Percentiles rank a stretch among this genome's conserved stretches.
These are phyloP conservation scores for Betula pendula DNA, from an alignment of 306 rosid genomes.

Conservation along the genomic window DNA sequence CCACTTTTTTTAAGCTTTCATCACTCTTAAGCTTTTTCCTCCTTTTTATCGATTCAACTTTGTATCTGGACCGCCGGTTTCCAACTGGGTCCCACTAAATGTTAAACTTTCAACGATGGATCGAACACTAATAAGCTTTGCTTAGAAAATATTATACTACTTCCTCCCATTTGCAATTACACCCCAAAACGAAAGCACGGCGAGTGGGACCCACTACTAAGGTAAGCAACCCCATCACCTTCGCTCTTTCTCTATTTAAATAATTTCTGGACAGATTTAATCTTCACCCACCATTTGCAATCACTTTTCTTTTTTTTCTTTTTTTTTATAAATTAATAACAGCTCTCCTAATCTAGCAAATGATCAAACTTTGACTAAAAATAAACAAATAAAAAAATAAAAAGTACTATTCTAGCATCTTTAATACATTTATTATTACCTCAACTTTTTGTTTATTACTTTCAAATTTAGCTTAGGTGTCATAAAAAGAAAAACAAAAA, in stretches of 20 bases:
- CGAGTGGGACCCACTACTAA: constrained; percentile 30
- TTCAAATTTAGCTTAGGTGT: too few species aligned
- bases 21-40: not conserved
- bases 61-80: constrained; percentile 29
- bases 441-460: not conserved
- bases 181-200: not conserved
- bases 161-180: not conserved
- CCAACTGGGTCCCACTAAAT: constrained; percentile 27
- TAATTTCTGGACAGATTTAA: constrained; percentile 15
- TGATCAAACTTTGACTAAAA: too few species aligned
- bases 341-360: constrained; percentile 7
- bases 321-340: too few species aligned
- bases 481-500: too few species aligned
- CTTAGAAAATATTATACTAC: not conserved
- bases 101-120: constrained; percentile 28
- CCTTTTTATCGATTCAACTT: not conserved
- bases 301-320: not conserved
- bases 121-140: constrained; percentile 19
- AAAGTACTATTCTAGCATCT: not conserved
- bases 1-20: too few species aligned
- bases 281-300: not conserved
- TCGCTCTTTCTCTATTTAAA: not conserved
- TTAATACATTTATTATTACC: not conserved
- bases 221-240: not conserved
- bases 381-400: not conserved